Conservation (phyloP, 106 monocot species). For the Dioscorea zingiberensis region DNA sequence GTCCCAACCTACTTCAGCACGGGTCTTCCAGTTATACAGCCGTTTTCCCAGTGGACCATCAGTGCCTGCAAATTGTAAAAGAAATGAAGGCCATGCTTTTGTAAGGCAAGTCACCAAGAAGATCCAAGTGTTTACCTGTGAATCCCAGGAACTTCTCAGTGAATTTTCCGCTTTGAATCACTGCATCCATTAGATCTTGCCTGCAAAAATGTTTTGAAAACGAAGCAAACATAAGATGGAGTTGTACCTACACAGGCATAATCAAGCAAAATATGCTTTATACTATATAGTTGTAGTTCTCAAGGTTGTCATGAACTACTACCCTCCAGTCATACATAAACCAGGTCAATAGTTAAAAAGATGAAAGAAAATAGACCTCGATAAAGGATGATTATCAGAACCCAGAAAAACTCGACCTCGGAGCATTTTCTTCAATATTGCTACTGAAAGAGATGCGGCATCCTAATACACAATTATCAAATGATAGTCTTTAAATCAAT, state of each 20-base stretch:
- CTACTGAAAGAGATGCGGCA: conserved; percentile 76
- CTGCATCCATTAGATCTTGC: conserved; percentile 80
- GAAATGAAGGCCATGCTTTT: background rate
- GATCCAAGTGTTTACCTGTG: conserved; percentile 34
- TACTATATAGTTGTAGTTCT: too few species aligned
- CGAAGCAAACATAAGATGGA: too few species aligned
- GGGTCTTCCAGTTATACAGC: conserved; percentile 65
- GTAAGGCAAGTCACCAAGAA: too few species aligned
- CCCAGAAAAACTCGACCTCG: conserved; percentile 60
- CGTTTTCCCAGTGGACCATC: conserved; percentile 60
- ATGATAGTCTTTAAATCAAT: background rate
- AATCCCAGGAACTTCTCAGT: conserved; percentile 61
- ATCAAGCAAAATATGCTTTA: too few species aligned
- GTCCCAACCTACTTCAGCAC: conserved; percentile 67
- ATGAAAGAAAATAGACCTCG: conserved; percentile 36
- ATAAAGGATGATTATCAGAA: conserved; percentile 80
- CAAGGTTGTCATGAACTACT: too few species aligned
- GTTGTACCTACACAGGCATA: too few species aligned
- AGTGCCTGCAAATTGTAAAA: conserved; percentile 32
- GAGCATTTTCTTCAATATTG: conserved; percentile 70
- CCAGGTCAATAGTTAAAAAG: background rate
- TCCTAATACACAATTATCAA: conserved; percentile 38
- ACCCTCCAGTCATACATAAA: background rate
- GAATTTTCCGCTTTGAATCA: conserved; percentile 65
- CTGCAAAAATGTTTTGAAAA: conserved; percentile 20